Base-by-base conservation (phyloP, 306 rosid species). In the Cucurbita maxima region DNA sequence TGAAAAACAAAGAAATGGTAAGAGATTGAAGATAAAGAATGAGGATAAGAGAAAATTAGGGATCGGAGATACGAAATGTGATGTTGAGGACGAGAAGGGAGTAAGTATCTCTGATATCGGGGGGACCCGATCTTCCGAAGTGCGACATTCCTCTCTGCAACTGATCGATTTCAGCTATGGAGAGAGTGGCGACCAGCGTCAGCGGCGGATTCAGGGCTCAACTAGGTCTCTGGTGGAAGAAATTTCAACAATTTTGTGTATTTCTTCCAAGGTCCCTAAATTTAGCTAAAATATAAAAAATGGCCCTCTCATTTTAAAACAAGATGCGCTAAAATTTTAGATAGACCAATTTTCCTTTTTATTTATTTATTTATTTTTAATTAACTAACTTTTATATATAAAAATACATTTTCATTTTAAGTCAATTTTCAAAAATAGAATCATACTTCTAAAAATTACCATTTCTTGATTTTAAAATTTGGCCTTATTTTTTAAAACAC, bases 11-110 rank as follows among this genome's bases (percentile, higher is more conserved):
- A 14, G 6, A 47, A 47, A 37, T 20, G 51, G 5, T 9, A 7
- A 25, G 19, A 55, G 19, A 8, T 56, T 56, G 60, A 20, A 41
- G 51, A 10, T 10, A 48, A 64, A 11, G 52, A 5, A 10, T 5
- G 47, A 41, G 1, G 69, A 34, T 61, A 52, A 14, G n/a, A 40
- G 38, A 76, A 68, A 47, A 10, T 36, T 36, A 68, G 48, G 57
- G 45, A 12, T 16, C 58, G 15, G 19, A 74, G 5, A 51, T 82
- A 88, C 94, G 86, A 80, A 88, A 88, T 58, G 94, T 86, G 76
- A 88, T 88, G 81, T 88, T 88, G 86, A 88, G 94, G 70, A 88
- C 94, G 76, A 88, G 94, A 37, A 88, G 94, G 5, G 94, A 88
- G 76, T 84, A 88, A 64, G 94, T 86, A 73, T 88, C 94, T 83